Evolutionary conservation across 1,284 basidiomycete species (phyloP).

Genomic region (Moesziomyces globuligerus): DNA sequence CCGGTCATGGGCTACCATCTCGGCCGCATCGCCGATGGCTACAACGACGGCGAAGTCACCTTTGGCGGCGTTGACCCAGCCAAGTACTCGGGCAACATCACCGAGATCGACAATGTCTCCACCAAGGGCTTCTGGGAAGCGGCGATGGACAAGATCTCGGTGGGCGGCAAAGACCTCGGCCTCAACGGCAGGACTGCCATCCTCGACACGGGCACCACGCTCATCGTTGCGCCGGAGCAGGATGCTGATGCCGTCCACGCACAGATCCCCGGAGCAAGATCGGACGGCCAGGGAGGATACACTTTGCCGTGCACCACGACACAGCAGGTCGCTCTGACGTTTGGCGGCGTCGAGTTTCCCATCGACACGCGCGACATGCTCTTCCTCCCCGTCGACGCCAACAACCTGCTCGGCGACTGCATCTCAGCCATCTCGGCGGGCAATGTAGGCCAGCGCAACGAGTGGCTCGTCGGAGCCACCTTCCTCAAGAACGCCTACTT

Average conservation of each 20-base stretch:
- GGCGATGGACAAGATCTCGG: conserved; percentile 73
- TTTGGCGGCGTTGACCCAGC: conserved; percentile 80
- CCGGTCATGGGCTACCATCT: conserved; percentile 85
- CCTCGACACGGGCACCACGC: conserved; percentile 68
- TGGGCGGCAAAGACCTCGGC: conserved; percentile 72
- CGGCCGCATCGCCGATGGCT: conserved; percentile 74
- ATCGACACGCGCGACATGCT: conserved; percentile 73
- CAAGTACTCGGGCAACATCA: conserved; percentile 69
- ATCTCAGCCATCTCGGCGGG: conserved; percentile 79
- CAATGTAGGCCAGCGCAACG: conserved; percentile 68
- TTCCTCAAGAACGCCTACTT: conserved; percentile 70
- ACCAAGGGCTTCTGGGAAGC: conserved; percentile 80
- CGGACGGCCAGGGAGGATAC: conserved; percentile 71
- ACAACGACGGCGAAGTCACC: conserved; percentile 80
- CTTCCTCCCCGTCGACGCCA: conserved; percentile 75
- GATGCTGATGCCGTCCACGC: conserved; percentile 73
- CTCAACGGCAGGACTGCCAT: conserved; percentile 70
- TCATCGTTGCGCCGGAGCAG: conserved; percentile 68
- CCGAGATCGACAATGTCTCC: conserved; percentile 65
- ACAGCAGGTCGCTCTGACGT: conserved; percentile 75
- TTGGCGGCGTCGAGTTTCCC: conserved; percentile 75
- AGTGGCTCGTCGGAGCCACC: conserved; percentile 75
- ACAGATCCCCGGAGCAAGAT: conserved; percentile 74
- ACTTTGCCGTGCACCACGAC: conserved; percentile 80
- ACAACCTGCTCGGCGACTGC: conserved; percentile 77